Evolutionary conservation across 768 basidiomycete species (phyloP), one percentile per base, ranked within the genome.

Genomic region (Trametes punicea): DNA sequence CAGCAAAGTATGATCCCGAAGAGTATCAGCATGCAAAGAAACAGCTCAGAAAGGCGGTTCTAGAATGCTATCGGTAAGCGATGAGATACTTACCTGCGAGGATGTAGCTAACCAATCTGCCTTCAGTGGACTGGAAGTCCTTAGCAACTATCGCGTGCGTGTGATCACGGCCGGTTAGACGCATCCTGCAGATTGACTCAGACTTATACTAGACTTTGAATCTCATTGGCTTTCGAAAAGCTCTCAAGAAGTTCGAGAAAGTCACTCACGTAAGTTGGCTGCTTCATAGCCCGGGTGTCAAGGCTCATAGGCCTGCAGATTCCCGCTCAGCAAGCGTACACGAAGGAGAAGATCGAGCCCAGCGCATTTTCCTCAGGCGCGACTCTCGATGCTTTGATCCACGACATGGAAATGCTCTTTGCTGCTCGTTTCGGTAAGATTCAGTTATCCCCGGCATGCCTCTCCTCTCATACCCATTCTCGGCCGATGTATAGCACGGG

Each of bases 111-210:
- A 30, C 6, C 6, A 1, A 25, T 8, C 1, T 26, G 40, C 1
- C 13, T 16, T 13, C 64, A 89, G 92, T 16, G 87, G 81, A 9
- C 74, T 97, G 20, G 93, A 96, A 67, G 73, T 87, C 48, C 75
- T 99, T 58, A 90, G 93, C 63, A 92, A 92, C 66, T 99, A 96
- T 70, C 80, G 93, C 29, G 93, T 93, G 66, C 15, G 81, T 67
- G 33, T 6, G 46, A 33, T 7, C 6, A 11, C 15, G 25, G 23
- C 2, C 23, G 29, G 16, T 31, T 2, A 5, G 21, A 18, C n/a
- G n/a, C 7, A 18, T 11, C 31, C 13, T 38, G 6, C 18, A 1
- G 20, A 42, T 47, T 16, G 10, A 27, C 51, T 30, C 18, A 45
- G 2, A 56, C 23, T 15, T n/a, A 23, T 46, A 27, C 4, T 53